Evolutionary conservation across 768 basidiomycete genomes (phyloP), one percentile per base, ranked within the genome.

Genomic region (Tulasnella sp.): DNA sequence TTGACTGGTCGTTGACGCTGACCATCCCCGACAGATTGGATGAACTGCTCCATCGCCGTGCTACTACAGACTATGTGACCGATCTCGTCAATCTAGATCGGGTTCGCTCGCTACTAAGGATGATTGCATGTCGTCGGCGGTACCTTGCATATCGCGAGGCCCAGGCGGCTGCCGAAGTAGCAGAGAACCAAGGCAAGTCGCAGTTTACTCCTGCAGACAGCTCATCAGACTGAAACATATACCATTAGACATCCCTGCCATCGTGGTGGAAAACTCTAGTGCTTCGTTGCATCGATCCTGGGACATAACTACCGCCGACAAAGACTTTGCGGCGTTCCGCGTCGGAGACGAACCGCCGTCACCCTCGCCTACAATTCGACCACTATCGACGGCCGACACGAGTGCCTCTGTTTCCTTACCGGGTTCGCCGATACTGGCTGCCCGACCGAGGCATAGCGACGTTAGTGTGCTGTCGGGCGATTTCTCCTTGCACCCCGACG

Each of bases 41-140:
- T 59, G 92, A 96, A 58, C 75, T 91, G 1, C 79, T 90, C 11
- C 73, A 74, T 17, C 73, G 91, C 53, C 82, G 82, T 11, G 82
- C 82, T 61, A 87, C 78, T 31, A 88, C 82, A 65, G 81, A 82
- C 61, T 72, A 87, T 11, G 88, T 97, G 7, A 81, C 79, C 0
- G 88, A 89, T 64, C 75, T 88, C 7, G 84, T 93, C 37, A 86
- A 88, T 65, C 69, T 93, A 41, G 92, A 94, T 68, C 79, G 82
- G 49, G 86, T 93, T 11, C 77, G 81, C 39, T 90, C 88, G 0
- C 67, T 91, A 48, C 70, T 96, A n/a, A 75, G 76, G 57, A 84
- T 83, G 54, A 84, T 90, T 42, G 78, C 81, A 6, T 77, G 76
- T 61, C 81, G 89, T 4, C 76, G 84, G 37, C 74, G 79, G 55